Base-by-base conservation (phyloP, 495 filamentous ascomycete species). In the Zalerion maritima region DNA sequence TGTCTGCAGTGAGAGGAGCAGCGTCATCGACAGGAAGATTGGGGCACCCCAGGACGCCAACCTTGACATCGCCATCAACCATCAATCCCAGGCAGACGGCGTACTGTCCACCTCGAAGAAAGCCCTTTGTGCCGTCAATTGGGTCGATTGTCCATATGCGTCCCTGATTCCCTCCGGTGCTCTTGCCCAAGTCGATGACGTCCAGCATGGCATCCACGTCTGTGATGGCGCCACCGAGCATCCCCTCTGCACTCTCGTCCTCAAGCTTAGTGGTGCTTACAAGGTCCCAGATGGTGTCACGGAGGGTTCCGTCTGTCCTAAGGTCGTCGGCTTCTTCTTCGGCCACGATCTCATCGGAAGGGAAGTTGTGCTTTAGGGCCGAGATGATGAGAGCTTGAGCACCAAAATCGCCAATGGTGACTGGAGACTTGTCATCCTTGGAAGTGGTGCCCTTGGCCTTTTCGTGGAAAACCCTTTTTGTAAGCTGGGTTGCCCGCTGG, bases 111-210 rank as follows among this genome's bases (percentile, higher is more conserved):
- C 91, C 91, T 27, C 89, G 68, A 29, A 99, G 62, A 57, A 99
- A 99, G 15, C 89, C 89, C 54, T 91, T 89, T 32, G 89, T 99
- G 25, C 89, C 89, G 52, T 99, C 89, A 35, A 99, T 92, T 21
- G 89, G 89, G 55, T 99, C 89, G 26, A 99, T 64, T 12, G 89
- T 81, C 89, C 89, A 99, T 54, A 94, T 83, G 35, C 89, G 67
- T 15, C 89, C 89, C 41, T 67, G 69, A 26, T 62, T 39, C 12
- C 89, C 89, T 36, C 91, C 89, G 23, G 67, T 52, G 45, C 78
- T 84, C 36, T 76, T 77, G 22, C 89, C 89, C 27, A 61, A 56
- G 56, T 93, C 89, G 46, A 99, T 84, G 28, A 81, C 60, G 36
- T 80, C 68, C 36, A 96, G 52, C 89, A 99, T 86, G 18, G 63